Conservation (phyloP, 2,329 filamentous ascomycete species). For the Pyrenochaeta sp. region DNA sequence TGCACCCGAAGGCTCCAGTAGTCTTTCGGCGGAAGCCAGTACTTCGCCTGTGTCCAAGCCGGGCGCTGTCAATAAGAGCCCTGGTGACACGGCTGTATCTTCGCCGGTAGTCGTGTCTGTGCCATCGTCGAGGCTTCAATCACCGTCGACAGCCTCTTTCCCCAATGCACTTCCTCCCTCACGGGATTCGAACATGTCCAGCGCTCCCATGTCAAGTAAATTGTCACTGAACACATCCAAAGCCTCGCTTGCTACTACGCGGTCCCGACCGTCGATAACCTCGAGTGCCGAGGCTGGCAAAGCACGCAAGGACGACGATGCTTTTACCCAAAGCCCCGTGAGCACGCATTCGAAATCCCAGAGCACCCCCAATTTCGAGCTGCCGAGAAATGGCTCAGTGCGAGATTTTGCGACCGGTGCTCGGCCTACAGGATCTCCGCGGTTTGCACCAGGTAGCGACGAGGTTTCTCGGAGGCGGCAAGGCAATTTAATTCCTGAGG, state of each 20-base stretch:
- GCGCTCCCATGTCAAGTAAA: slow-evolving; percentile 37
- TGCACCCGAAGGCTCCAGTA: slow-evolving; percentile 34
- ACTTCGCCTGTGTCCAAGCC: slow-evolving; percentile 23
- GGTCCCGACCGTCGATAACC: slow-evolving; percentile 39
- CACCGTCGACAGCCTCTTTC: slow-evolving; percentile 48
- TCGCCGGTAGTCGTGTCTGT: slow-evolving; percentile 48
- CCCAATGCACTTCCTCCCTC: slow-evolving; percentile 46
- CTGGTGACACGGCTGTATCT: slow-evolving; percentile 40
- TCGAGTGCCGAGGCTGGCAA: slow-evolving; percentile 31
- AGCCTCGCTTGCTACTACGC: slow-evolving; percentile 36
- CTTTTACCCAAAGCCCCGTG: slow-evolving; percentile 35
- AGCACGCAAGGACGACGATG: slow-evolving; percentile 34
- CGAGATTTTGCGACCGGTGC: slow-evolving; percentile 22
- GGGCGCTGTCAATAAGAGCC: slow-evolving; percentile 23
- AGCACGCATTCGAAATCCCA: slow-evolving; percentile 34
- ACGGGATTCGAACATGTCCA: slow-evolving; percentile 45
- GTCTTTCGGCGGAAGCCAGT: slow-evolving; percentile 30
- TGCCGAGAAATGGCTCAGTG: slow-evolving; percentile 23
- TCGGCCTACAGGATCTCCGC: slow-evolving; percentile 24
- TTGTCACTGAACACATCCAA: slow-evolving; percentile 44
- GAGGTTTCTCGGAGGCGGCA: slow-evolving; percentile 27
- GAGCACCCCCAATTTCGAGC: slow-evolving; percentile 29
- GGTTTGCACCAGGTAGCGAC: slow-evolving; percentile 30
- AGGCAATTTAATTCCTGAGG: slow-evolving; percentile 34
- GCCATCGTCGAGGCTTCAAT: slow-evolving; percentile 49